A percentile compares a stretch with the other conserved stretches of the same genome.
phyloP scores from a whole-genome alignment of 495 filamentous ascomycete genomes.

The Talaromyces nanjingensis region DNA sequence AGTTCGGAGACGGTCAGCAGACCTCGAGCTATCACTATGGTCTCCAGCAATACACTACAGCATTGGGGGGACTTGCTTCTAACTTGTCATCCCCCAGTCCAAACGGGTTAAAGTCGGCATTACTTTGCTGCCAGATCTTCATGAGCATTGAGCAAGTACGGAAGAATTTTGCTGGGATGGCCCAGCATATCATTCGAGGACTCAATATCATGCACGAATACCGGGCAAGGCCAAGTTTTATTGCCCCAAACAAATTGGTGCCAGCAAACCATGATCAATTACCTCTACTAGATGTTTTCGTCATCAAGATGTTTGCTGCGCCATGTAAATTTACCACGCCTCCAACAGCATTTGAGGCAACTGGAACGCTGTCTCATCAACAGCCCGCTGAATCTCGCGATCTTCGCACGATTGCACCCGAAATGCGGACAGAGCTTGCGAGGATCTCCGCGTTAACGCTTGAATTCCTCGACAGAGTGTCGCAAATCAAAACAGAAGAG shows the following conservation, averaged over 20 bases:
- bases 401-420: constrained; percentile 25
- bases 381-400: constrained; percentile 14
- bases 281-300: constrained; percentile 30
- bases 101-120: constrained; percentile 9
- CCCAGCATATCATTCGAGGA: constrained; percentile 12
- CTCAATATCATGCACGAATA: constrained; percentile 12
- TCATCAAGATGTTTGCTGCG: constrained; percentile 31
- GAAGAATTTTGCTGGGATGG: constrained; percentile 9
- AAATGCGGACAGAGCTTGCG: constrained; percentile 27
- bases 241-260: constrained; percentile 18
- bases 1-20: constrained; percentile 18
- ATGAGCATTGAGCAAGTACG: constrained; percentile 13
- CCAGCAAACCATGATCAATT: constrained; percentile 20
- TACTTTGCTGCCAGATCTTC: constrained; percentile 14
- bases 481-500: constrained; percentile 21
- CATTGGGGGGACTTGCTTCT: constrained; percentile 10
- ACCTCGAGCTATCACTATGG: constrained; percentile 31
- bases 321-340: constrained; percentile 28
- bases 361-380: constrained; percentile 16
- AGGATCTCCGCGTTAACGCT: constrained; percentile 24
- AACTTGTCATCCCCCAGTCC: constrained; percentile 10
- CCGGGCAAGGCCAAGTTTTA: constrained; percentile 19
- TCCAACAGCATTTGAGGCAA: constrained; percentile 18
- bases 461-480: constrained; percentile 27
- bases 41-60: constrained; percentile 22